Percentiles rank a stretch among this genome's conserved stretches.
phyloP scores from a whole-genome alignment of 2,329 filamentous ascomycete genomes.

The Tolypocladium inflatum region DNA sequence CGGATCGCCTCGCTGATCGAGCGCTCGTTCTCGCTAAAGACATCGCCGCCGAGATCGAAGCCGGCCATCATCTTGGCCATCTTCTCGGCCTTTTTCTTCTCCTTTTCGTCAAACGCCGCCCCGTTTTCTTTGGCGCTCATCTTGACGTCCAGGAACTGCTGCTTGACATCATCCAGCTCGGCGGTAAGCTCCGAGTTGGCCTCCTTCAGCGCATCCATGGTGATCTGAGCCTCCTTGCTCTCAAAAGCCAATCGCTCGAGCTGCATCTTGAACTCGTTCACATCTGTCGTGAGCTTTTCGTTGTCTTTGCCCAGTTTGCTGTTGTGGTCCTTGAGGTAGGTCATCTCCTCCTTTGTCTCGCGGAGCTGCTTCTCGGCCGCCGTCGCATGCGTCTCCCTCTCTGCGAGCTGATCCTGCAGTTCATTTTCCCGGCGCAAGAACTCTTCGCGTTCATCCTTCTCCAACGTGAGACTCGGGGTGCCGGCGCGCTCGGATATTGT shows the following conservation, averaged over 20 bases:
- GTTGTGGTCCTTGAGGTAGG: conserved; percentile 77
- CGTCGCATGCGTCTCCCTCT: conserved; percentile 77
- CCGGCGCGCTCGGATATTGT: conserved; percentile 69
- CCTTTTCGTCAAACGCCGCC: conserved; percentile 88
- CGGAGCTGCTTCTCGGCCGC: conserved; percentile 71
- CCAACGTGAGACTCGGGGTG: conserved; percentile 78
- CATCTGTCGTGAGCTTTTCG: conserved; percentile 73
- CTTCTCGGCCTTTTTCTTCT: conserved; percentile 96
- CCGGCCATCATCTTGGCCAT: conserved; percentile 99
- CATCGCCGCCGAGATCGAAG: conserved; percentile 85
- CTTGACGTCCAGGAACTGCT: conserved; percentile 88
- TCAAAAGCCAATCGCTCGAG: conserved; percentile 92
- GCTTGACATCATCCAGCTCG: conserved; percentile 91
- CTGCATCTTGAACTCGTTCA: conserved; percentile 94
- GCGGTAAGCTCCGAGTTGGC: conserved; percentile 86
- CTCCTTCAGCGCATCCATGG: conserved; percentile 95
- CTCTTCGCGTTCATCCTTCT: conserved; percentile 95
- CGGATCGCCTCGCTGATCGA: conserved; percentile 77
- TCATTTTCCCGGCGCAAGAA: conserved; percentile 94
- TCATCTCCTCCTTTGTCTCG: conserved; percentile 78
- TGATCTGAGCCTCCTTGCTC: conserved; percentile 92
- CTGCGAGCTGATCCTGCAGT: conserved; percentile 89
- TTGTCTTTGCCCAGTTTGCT: conserved; percentile 80
- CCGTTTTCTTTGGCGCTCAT: conserved; percentile 94
- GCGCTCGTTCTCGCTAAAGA: conserved; percentile 88